Percentiles rank a stretch among this genome's conserved stretches.
Evolutionary conservation across 2,329 filamentous ascomycete genomes (phyloP).

Genomic region (Huntiella bhutanensis): DNA sequence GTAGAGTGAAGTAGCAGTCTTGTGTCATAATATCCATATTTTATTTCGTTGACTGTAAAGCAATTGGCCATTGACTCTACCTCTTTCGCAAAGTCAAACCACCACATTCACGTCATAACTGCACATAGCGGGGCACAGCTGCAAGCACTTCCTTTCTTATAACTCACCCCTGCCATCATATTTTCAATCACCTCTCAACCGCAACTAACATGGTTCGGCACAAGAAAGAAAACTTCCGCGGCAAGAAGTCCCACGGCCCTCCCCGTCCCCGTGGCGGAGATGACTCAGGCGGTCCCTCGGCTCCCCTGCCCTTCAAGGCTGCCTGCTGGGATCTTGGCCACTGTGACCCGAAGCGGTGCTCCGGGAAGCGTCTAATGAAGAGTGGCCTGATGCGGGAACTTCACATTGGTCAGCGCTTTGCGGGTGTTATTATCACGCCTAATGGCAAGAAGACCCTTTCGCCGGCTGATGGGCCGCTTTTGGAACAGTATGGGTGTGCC

Average conservation of each 20-base stretch:
- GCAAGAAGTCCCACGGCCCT: constrained; percentile 48
- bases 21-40: background rate
- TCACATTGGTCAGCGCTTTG: constrained; percentile 76
- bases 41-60: background rate
- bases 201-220: constrained; percentile 60
- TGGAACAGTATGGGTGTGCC: constrained; percentile 79
- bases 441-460: constrained; percentile 78
- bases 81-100: background rate
- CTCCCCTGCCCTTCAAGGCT: constrained; percentile 54
- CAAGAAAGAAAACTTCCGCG: constrained; percentile 74
- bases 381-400: constrained; percentile 87
- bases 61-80: too few species aligned
- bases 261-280: constrained; percentile 26
- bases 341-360: constrained; percentile 93
- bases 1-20: too few species aligned
- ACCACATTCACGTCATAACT: background rate
- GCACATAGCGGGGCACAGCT: too few species aligned
- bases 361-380: constrained; percentile 83
- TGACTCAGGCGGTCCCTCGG: constrained; percentile 19
- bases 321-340: constrained; percentile 97
- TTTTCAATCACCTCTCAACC: background rate
- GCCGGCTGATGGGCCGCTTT: constrained; percentile 59
- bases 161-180: background rate
- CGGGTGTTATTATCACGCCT: constrained; percentile 82
- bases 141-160: too few species aligned